These are phyloP conservation scores for Macrophomina phaseolina DNA, from an alignment of 2,329 filamentous ascomycete species.

Conservation along the genomic window DNA sequence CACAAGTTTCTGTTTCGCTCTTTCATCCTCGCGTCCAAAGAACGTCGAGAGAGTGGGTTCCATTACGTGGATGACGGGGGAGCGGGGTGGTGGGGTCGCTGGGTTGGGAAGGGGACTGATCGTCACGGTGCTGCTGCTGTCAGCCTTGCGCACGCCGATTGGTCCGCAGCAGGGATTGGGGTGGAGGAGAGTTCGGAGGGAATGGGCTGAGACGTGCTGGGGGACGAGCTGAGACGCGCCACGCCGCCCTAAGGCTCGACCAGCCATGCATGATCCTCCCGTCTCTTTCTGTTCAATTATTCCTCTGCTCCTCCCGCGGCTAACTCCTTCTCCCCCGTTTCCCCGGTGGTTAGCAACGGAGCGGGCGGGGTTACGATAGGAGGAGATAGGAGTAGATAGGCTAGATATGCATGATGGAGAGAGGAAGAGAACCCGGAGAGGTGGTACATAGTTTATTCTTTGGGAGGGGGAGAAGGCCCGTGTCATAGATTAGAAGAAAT, in stretches of 20 bases:
- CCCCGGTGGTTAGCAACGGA: no score
- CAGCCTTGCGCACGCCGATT: neutral
- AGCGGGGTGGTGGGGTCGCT: neutral
- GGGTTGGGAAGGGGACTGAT: neutral
- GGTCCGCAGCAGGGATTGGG: neutral
- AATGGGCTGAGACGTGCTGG: constrained; percentile 4
- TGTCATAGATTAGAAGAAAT: constrained; percentile 8
- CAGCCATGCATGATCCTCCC: no score
- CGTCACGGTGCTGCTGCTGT: constrained; percentile 6
- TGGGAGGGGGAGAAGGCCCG: no score
- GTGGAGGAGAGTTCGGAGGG: neutral
- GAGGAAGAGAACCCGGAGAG: neutral
- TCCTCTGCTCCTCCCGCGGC: neutral
- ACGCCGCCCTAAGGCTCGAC: no score
- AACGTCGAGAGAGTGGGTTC: constrained; percentile 3
- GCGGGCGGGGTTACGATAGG: neutral
- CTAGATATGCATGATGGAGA: neutral
- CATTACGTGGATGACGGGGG: neutral
- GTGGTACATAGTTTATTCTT: no score
- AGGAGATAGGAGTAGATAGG: neutral
- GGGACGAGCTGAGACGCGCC: neutral
- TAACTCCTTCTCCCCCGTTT: neutral
- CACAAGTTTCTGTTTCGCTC: neutral
- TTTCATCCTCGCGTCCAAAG: neutral
- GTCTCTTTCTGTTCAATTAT: neutral